phyloP scores from a whole-genome alignment of 2,329 filamentous ascomycete species.

The Cercospora beticola region DNA sequence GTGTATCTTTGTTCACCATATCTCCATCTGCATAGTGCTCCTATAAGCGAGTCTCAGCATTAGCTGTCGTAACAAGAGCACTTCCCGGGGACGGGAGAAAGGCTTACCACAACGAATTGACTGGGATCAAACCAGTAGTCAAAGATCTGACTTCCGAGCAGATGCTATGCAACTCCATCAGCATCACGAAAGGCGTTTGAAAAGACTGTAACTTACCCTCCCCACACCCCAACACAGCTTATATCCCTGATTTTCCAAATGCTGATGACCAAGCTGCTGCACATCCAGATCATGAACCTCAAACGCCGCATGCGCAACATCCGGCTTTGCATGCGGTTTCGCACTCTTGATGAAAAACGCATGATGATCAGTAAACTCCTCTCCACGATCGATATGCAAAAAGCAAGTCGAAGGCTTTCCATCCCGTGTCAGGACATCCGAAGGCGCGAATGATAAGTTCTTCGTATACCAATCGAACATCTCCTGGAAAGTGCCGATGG shows the following conservation, averaged over 20 bases:
- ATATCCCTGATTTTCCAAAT: conserved; percentile 61
- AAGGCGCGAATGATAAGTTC: conserved; percentile 47
- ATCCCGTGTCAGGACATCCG: conserved; percentile 36
- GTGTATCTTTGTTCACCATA: conserved; percentile 56
- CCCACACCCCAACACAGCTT: conserved; percentile 68
- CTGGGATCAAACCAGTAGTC: conserved; percentile 61
- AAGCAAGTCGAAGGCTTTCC: conserved; percentile 45
- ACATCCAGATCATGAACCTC: conserved; percentile 70
- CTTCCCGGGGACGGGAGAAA: not conserved
- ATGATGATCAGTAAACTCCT: conserved; percentile 54
- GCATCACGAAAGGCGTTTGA: not conserved
- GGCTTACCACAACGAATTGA: conserved; percentile 51
- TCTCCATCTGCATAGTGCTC: conserved; percentile 66
- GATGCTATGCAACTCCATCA: conserved; percentile 46
- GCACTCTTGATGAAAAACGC: conserved; percentile 50
- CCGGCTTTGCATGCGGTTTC: conserved; percentile 26
- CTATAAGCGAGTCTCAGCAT: not conserved
- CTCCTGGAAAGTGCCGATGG: not conserved
- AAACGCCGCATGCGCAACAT: conserved; percentile 65
- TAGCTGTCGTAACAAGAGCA: not conserved
- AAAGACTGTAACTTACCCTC: conserved; percentile 33
- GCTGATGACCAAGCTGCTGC: conserved; percentile 67
- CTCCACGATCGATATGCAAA: conserved; percentile 54
- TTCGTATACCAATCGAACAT: conserved; percentile 44
- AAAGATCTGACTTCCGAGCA: conserved; percentile 65